Base-by-base conservation (phyloP, 192 early-diverging fungal species). In the Dissophora globulifera region DNA sequence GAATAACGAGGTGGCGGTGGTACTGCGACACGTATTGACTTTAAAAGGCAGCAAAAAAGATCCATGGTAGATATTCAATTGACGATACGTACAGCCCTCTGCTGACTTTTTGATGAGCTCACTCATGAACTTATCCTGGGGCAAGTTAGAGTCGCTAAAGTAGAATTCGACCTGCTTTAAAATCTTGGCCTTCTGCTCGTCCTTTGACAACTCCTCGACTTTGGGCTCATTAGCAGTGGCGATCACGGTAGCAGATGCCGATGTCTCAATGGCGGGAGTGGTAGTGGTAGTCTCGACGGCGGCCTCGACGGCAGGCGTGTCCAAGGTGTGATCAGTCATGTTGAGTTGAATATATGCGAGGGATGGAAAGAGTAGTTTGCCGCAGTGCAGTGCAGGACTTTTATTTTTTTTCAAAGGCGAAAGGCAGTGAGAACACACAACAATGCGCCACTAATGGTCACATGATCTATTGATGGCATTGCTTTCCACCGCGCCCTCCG, bases 121-220 rank as follows among this genome's bases (percentile, higher is more conserved):
- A 41, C 54, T 72, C 66, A 89, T 69, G 49, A 79, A 89, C 43
- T 81, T 88, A 62, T 89, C 88, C 15, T 50, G 58, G 48, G 84
- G 82, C 17, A 89, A 66, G 67, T 89, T 89, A 10, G 78, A 59
- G 58, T 89, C 87, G 52, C 82, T 68, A 62, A 89, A 89, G 70
- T 89, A 89, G 54, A 86, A 89, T 54, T 89, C 85, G 43, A 88
- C 84, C 64, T 88, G 87, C 58, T 82, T 87, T 20, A 85, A 64
- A 67, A 88, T 88, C 52, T 81, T 78, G 51, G 41, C 54, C 53
- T 82, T 84, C 17, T 58, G 45, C 12, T 69, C 78, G 38, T 56
- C 19, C 12, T 49, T 56, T 17, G 57, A 26, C 8, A 57, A 26
- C 23, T 45, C 58, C 27, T 54, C 64, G 32, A 20, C 32, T 29